Evolutionary conservation across 2,329 filamentous ascomycete genomes (phyloP), one percentile per base, ranked within the genome.

Genomic region (Beauveria sp.): DNA sequence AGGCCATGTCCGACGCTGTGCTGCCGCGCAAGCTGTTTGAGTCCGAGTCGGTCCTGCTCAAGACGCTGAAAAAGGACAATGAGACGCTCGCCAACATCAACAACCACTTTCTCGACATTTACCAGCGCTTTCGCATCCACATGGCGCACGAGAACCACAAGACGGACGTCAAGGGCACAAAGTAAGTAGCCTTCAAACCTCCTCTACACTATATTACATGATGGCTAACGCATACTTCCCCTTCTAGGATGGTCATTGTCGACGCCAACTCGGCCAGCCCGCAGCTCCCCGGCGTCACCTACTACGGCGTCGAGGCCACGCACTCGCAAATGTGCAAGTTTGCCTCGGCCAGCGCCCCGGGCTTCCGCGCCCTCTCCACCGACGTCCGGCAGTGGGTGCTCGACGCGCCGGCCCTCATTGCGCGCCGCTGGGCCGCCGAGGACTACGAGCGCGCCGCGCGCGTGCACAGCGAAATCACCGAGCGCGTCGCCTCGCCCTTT

Each of bases 61-160:
- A 82, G 68, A 87, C 88, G 2, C 78, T 93, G n/a, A 87, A 87
- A 70, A 84, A 80, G 56, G 86, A 91, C 69, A 91, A 88, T 63
- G 89, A 91, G 73, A 89, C 84, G 0, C 74, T 93, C 5, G 84
- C 88, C 67, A 87, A 88, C 64, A 91, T 93, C 72, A 91, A 90
- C 71, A 83, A 79, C 57, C 81, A 87, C 62, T 93, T 93, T 66
- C 78, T 87, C 20, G 86, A 91, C 57, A 85, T 91, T 31, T 86
- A 89, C 65, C 82, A 85, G 62, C 80, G 85, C 1, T 91, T 90
- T 69, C 82, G 85, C 65, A 85, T 92, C 56, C 88, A 89, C 68
- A 90, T 91, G 81, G 89, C 86, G 43, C 88, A 91, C 61, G 89
- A 93, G 69, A 87, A 86, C 51, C 84, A 87, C 66, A 88, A 87